Base-by-base conservation (phyloP, 2,329 filamentous ascomycete genomes). In the Penicillium sp. region DNA sequence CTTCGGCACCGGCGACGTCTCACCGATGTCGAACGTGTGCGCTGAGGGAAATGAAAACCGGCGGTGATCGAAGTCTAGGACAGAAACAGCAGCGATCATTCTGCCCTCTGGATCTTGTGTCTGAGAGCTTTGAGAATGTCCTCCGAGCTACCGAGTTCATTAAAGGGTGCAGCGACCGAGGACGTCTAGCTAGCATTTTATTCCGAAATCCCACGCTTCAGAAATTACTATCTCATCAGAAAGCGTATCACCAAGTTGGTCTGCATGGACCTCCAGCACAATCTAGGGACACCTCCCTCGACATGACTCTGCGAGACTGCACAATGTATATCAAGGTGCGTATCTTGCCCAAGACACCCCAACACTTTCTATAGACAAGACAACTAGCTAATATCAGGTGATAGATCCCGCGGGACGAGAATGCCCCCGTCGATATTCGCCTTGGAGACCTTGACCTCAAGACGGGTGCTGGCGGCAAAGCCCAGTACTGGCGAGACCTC, bases 301-400 rank as follows among this genome's bases (percentile, higher is more conserved):
- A 89, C 56, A 94, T 94, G 90, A 93, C 91, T 3, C 73, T 95
- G 64, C 81, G 91, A 51, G 91, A 95, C 77, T 92, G 90, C 72
- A 91, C 89, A 3, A 84, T 90, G 66, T 92, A 89, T 69, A 78
- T 91, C 41, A 85, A 85, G 67, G 82, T 92, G 69, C 51, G 70
- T 40, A 36, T 40, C 24, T 18, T 7, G 3, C 36, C 46, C n/a
- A 2, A 36, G 2, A 50, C 14, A 10, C 11, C 33, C 46, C n/a
- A 2, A 36, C 5, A 50, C 14, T 16, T n/a, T 19, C n/a, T 22
- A 27, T 27, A 27, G 24, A 27, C 24, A 16, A 50, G 10, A 6
- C 3, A 1, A 22, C 2, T 3, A n/a, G 14, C 50, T 60, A 39
- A 59, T 43, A 50, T 36, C 44, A 51, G 14, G 18, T 4, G 33